These are phyloP conservation scores for Ramichloridium luteum DNA, from an alignment of 2,329 filamentous ascomycete genomes.

Conservation along the genomic window DNA sequence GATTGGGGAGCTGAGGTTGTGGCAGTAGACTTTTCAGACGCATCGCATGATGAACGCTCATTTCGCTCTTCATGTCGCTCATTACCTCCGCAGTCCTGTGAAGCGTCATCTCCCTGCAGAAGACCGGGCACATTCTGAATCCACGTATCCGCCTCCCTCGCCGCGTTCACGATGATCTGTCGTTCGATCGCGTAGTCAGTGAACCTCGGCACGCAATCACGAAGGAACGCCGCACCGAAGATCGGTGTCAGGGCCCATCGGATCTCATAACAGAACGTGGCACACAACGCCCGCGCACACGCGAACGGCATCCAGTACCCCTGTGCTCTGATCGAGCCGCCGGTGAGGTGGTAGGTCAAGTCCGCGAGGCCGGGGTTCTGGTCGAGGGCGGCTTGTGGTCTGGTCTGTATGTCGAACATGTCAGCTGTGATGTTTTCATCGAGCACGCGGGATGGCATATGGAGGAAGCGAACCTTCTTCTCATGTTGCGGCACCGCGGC, in stretches of 20 bases:
- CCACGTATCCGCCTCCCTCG: neutral
- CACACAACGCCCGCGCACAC: slow-evolving; percentile 74
- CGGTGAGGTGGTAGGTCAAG: slow-evolving; percentile 91
- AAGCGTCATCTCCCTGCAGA: too few species aligned
- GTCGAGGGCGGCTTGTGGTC: slow-evolving; percentile 62
- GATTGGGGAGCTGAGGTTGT: too few species aligned
- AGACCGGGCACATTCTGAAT: too few species aligned
- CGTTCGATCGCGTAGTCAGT: slow-evolving; percentile 8
- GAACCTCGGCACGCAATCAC: slow-evolving; percentile 48
- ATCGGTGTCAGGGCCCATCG: slow-evolving; percentile 77
- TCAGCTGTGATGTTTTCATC: neutral
- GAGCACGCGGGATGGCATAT: neutral
- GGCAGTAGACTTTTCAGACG: too few species aligned
- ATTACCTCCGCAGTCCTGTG: too few species aligned
- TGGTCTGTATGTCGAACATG: slow-evolving; percentile 59
- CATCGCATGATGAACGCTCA: too few species aligned
- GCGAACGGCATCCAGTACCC: slow-evolving; percentile 95
- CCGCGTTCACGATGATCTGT: neutral
- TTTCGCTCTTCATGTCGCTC: too few species aligned
- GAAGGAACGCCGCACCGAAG: slow-evolving; percentile 73
- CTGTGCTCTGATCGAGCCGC: slow-evolving; percentile 80
- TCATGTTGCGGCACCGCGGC: slow-evolving; percentile 27
- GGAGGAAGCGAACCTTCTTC: neutral
- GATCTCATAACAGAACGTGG: slow-evolving; percentile 79
- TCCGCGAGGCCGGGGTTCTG: slow-evolving; percentile 69